phyloP scores from a whole-genome alignment of 768 basidiomycete genomes.

The Boletus subcaerulescens region DNA sequence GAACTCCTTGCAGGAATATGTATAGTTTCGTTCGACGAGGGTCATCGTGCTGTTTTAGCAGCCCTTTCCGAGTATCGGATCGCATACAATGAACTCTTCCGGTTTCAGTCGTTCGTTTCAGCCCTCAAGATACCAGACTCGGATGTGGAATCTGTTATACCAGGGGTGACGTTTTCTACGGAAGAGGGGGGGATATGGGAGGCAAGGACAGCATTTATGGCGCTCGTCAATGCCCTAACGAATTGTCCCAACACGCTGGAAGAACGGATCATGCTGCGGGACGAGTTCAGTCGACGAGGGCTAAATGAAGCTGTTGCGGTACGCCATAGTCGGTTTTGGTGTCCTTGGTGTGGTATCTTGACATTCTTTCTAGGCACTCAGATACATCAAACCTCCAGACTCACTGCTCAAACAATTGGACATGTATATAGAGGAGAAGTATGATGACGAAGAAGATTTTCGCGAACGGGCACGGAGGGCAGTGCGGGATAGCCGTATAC shows the following conservation, averaged over 20 bases:
- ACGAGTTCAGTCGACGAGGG: conserved; percentile 80
- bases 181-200: conserved; percentile 81
- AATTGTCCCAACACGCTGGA: conserved; percentile 72
- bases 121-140: conserved; percentile 56
- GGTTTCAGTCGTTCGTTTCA: conserved; percentile 74
- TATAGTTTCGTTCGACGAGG: conserved; percentile 65
- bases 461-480: conserved; percentile 56
- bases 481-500: conserved; percentile 26
- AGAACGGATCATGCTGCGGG: conserved; percentile 72
- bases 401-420: conserved; percentile 72
- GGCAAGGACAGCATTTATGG: conserved; percentile 70
- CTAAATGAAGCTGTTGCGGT: conserved; percentile 84
- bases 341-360: neutral
- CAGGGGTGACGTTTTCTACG: conserved; percentile 35
- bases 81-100: conserved; percentile 66
- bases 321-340: conserved; percentile 30
- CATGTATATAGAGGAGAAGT: conserved; percentile 84
- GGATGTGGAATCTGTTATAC: conserved; percentile 31
- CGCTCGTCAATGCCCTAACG: conserved; percentile 71
- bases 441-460: conserved; percentile 86
- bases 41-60: conserved; percentile 69
- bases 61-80: conserved; percentile 81
- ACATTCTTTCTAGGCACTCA: conserved; percentile 51
- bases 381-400: conserved; percentile 77
- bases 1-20: conserved; percentile 86